Evolutionary conservation across 148 eudicot genomes (phyloP).

Genomic region (Chenopodium suecicum): DNA sequence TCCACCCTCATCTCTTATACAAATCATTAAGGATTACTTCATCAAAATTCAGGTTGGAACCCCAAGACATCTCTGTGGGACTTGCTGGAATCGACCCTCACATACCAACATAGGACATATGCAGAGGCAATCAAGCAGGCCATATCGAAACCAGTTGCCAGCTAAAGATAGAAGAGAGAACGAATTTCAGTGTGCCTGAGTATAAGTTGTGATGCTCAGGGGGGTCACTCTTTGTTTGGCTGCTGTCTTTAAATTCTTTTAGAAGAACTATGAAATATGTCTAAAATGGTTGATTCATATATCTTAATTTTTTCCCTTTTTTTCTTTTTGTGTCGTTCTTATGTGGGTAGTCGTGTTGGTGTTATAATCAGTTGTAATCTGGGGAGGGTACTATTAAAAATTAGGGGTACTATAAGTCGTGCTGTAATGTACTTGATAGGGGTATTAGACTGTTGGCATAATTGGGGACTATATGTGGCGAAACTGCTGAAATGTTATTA

Average conservation of each 20-base stretch:
- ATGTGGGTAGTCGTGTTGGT: constrained; percentile 11
- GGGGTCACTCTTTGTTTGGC: constrained; percentile 23
- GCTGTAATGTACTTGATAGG: constrained; percentile 21
- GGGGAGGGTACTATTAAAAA: constrained; percentile 7
- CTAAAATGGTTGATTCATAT: constrained; percentile 33
- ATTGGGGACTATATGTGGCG: not conserved
- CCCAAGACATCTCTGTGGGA: constrained; percentile 99
- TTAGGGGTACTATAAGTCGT: constrained; percentile 12
- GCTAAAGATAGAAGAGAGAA: constrained; percentile 28
- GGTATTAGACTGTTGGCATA: not conserved
- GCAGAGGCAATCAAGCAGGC: constrained; percentile 90
- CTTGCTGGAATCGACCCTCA: constrained; percentile 95
- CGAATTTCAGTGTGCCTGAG: not conserved
- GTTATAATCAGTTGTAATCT: constrained; percentile 22
- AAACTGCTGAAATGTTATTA: not conserved
- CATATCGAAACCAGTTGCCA: constrained; percentile 63
- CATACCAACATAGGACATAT: constrained; percentile 96
- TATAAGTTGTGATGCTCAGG: constrained; percentile 2
- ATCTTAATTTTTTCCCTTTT: constrained; percentile 26
- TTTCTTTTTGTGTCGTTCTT: not conserved
- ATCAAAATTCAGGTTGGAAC: constrained; percentile 62
- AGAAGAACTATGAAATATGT: constrained; percentile 18
- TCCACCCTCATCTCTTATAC: not conserved
- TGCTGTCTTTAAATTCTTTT: constrained; percentile 31
- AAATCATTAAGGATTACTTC: not conserved